Evolutionary conservation across 768 basidiomycete genomes (phyloP).

Genomic region (Hericium erinaceus): DNA sequence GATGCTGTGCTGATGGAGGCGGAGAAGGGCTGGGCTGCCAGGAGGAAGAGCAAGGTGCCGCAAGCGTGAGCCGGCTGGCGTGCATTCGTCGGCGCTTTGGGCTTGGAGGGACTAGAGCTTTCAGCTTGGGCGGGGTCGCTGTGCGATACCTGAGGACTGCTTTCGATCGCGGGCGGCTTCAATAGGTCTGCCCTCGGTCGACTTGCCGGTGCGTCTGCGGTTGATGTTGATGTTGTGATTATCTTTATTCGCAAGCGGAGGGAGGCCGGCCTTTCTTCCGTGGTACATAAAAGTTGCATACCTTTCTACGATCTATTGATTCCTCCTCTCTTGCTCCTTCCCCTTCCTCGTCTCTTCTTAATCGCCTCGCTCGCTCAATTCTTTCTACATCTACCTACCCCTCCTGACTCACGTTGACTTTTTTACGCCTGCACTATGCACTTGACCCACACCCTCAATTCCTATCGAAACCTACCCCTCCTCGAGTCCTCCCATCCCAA

Average conservation of each 20-base stretch:
- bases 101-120: background rate
- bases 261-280: background rate
- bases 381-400: background rate
- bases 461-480: no score
- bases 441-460: no score
- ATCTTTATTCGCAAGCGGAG: background rate
- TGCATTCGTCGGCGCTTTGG: background rate
- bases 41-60: background rate
- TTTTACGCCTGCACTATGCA: no score
- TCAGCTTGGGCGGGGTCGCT: background rate
- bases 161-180: background rate
- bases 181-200: no score
- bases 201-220: background rate
- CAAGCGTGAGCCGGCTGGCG: background rate
- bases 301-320: background rate
- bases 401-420: background rate
- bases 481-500: no score
- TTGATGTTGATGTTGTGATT: background rate
- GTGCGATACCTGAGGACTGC: background rate
- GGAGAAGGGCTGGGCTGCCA: slow-evolving; percentile 30
- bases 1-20: slow-evolving; percentile 66
- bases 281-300: background rate
- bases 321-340: background rate
- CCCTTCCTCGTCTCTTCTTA: background rate
- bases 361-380: background rate